Evolutionary conservation across 2,329 filamentous ascomycete species (phyloP).

Genomic region (Chaetomiaceae sp.): DNA sequence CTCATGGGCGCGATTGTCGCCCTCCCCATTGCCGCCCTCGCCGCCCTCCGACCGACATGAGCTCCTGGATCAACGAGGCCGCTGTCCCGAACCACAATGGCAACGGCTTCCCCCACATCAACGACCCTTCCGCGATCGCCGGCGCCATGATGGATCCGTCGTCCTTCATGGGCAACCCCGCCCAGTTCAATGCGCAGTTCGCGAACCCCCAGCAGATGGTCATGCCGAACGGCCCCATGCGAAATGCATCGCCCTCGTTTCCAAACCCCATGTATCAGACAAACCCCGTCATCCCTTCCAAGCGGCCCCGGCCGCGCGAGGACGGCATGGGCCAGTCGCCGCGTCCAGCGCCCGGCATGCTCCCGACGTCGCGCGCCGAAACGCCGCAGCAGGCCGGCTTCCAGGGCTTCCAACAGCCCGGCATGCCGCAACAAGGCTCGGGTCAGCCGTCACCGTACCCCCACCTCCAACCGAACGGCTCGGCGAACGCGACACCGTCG

Average conservation of each 20-base stretch:
- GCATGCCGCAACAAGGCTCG: conserved; percentile 56
- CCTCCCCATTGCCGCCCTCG: conserved; percentile 22
- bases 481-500: conserved; percentile 81
- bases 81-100: conserved; percentile 63
- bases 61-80: conserved; percentile 67
- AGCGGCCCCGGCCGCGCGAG: conserved; percentile 73
- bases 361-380: conserved; percentile 81
- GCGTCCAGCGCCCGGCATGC: conserved; percentile 63
- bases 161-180: conserved; percentile 54
- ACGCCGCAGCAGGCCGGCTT: conserved; percentile 78
- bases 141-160: conserved; percentile 60
- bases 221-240: conserved; percentile 78
- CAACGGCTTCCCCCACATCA: conserved; percentile 60
- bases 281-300: conserved; percentile 82
- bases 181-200: conserved; percentile 57
- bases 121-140: conserved; percentile 50
- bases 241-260: conserved; percentile 75
- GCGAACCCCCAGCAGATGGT: conserved; percentile 52
- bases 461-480: conserved; percentile 74
- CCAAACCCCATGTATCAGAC: conserved; percentile 75
- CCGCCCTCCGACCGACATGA: conserved; percentile 51
- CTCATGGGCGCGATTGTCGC: conserved; percentile 40
- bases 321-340: conserved; percentile 82
- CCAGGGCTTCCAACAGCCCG: conserved; percentile 59
- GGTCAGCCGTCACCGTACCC: conserved; percentile 66